Base-by-base conservation (phyloP, 2,329 filamentous ascomycete genomes). In the Calonectria multiphialidica region DNA sequence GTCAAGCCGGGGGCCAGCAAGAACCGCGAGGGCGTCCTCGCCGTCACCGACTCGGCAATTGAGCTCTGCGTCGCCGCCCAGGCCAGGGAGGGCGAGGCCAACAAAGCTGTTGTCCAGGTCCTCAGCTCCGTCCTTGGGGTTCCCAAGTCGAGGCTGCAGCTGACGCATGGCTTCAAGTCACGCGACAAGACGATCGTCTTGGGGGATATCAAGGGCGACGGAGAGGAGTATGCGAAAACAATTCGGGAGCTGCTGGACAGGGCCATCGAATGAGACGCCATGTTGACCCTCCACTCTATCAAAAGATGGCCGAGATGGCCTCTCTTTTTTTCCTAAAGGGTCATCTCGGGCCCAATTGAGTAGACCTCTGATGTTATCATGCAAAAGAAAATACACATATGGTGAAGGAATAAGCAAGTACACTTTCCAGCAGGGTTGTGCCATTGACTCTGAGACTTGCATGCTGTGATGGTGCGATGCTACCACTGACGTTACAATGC, bases 1-100 rank as follows among this genome's bases (percentile, higher is more conserved):
- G 89, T 95, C 69, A 94, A 93, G 73, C 91, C 93, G 0, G 91
- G 92, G 4, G 89, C 90, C 15, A 91, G 86, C 80, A 90, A 89
- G 33, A 86, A 86, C 28, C 88, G 92, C 40, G 89, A 93, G 76
- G 93, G 93, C 16, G 86, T 95, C 53, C 79, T 84, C 3, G 85
- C 86, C 0, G 82, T 95, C 5, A 87, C 88, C 0, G 87, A 90
- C 28, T 86, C 90, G 8, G 84, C 84, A 2, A 87, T 95, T 57
- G 89, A 93, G 72, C 81, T 95, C 1, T 93, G 91, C 59, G 92
- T 94, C 2, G 84, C 92, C 0, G 92, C 92, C 0, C 91, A 89
- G 74, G 87, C 93, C 13, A 87, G 88, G 72, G 91, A 94, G 16
- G 92, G 92, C 16, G 91, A 93, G 79, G 90, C 93, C 6, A 95